phyloP scores from a whole-genome alignment of 2,329 filamentous ascomycete genomes.

The Nigrospora oryzae region DNA sequence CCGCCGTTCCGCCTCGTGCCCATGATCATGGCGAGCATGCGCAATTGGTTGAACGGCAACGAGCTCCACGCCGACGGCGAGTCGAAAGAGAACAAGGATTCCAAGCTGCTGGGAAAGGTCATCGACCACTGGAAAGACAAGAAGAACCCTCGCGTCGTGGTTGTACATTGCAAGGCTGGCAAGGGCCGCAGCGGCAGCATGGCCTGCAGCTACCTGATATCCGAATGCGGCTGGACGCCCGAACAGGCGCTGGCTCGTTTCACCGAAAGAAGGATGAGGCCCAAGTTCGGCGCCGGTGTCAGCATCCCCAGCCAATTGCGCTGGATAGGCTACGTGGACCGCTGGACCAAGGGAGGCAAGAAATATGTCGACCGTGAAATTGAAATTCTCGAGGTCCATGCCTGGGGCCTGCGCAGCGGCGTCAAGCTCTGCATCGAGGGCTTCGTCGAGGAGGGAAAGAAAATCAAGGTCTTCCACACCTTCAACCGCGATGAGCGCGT shows the following conservation, averaged over 20 bases:
- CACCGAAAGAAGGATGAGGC: constrained; percentile 81
- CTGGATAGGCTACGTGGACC: constrained; percentile 81
- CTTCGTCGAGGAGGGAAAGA: constrained; percentile 80
- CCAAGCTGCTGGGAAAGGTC: constrained; percentile 10
- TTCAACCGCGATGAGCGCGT: constrained; percentile 68
- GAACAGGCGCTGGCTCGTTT: constrained; percentile 47
- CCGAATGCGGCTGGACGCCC: constrained; percentile 60
- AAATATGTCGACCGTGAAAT: constrained; percentile 74
- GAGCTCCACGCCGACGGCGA: constrained; percentile 25
- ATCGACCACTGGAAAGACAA: constrained; percentile 22
- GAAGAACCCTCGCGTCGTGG: constrained; percentile 55
- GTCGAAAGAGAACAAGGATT: constrained; percentile 8
- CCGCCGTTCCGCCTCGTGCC: constrained; percentile 87
- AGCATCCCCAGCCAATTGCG: constrained; percentile 88
- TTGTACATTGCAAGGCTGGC: constrained; percentile 95
- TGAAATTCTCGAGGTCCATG: constrained; percentile 81
- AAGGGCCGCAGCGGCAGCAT: constrained; percentile 89
- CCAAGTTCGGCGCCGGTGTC: constrained; percentile 79
- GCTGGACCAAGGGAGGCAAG: constrained; percentile 70
- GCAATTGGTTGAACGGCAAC: constrained; percentile 66
- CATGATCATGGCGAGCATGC: constrained; percentile 84
- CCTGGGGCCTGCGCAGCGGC: constrained; percentile 80
- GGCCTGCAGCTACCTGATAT: constrained; percentile 82
- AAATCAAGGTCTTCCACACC: constrained; percentile 74
- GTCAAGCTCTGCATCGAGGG: constrained; percentile 84